These are phyloP conservation scores for Hygrophorus pudorinus DNA, from an alignment of 768 basidiomycete species.

Conservation along the genomic window DNA sequence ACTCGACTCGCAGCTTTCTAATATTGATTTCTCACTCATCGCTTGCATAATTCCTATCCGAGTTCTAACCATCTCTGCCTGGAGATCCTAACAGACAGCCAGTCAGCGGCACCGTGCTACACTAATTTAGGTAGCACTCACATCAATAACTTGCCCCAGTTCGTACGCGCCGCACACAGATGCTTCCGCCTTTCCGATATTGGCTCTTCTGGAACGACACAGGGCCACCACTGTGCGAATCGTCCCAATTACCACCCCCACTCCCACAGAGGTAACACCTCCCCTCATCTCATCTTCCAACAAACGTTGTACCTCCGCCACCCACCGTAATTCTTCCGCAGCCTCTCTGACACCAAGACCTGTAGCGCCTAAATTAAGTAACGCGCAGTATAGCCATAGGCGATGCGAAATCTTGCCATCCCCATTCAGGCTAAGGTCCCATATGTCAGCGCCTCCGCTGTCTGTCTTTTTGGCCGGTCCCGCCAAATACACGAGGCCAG, in stretches of 20 bases:
- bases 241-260: no score
- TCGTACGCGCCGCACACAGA: neutral
- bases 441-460: conserved; percentile 4
- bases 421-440: conserved; percentile 29
- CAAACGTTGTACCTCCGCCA: conserved; percentile 1
- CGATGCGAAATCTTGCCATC: conserved; percentile 42
- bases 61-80: conserved; percentile 27
- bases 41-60: conserved; percentile 35
- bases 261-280: no score
- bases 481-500: neutral
- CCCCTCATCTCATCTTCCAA: neutral
- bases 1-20: conserved; percentile 38
- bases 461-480: neutral
- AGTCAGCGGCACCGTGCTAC: no score
- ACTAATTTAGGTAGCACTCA: neutral
- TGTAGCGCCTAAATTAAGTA: conserved; percentile 12
- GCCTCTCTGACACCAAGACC: neutral
- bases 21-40: conserved; percentile 40
- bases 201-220: neutral
- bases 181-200: neutral
- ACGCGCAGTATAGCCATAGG: conserved; percentile 37
- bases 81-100: conserved; percentile 25
- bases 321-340: neutral
- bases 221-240: neutral
- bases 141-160: neutral